Conservation (phyloP, 2,329 filamentous ascomycete species). For the Aureobasidium sp. region DNA sequence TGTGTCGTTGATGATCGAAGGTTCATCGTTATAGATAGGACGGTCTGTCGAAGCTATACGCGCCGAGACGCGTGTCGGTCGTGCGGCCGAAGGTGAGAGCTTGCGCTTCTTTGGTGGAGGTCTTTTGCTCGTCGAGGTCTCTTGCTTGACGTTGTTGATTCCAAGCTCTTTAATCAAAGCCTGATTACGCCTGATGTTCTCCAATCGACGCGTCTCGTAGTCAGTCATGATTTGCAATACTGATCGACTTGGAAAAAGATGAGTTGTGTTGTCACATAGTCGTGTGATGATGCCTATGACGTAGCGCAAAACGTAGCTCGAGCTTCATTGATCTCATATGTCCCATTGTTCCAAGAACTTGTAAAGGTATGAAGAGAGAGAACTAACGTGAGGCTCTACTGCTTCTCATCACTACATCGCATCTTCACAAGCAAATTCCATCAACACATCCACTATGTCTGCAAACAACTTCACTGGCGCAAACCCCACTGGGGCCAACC, state of each 20-base stretch:
- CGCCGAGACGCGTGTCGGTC: constrained; percentile 34
- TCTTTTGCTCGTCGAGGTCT: constrained; percentile 17
- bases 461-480: constrained; percentile 5
- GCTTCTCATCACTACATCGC: background rate
- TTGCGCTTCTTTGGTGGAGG: constrained; percentile 36
- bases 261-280: background rate
- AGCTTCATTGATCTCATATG: no score
- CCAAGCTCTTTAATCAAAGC: constrained; percentile 42
- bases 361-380: background rate
- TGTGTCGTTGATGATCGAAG: background rate
- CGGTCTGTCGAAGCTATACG: constrained; percentile 38
- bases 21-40: constrained; percentile 35
- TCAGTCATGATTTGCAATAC: constrained; percentile 18
- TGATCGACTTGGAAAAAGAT: background rate
- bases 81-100: constrained; percentile 19
- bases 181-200: constrained; percentile 46
- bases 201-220: constrained; percentile 41
- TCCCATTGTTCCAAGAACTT: background rate
- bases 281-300: background rate
- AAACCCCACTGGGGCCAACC: background rate
- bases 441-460: constrained; percentile 2
- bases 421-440: background rate
- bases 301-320: background rate
- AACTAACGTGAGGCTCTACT: background rate
- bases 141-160: constrained; percentile 29